phyloP scores from a whole-genome alignment of 2,329 filamentous ascomycete genomes.

The Harringtonia aguacate region DNA sequence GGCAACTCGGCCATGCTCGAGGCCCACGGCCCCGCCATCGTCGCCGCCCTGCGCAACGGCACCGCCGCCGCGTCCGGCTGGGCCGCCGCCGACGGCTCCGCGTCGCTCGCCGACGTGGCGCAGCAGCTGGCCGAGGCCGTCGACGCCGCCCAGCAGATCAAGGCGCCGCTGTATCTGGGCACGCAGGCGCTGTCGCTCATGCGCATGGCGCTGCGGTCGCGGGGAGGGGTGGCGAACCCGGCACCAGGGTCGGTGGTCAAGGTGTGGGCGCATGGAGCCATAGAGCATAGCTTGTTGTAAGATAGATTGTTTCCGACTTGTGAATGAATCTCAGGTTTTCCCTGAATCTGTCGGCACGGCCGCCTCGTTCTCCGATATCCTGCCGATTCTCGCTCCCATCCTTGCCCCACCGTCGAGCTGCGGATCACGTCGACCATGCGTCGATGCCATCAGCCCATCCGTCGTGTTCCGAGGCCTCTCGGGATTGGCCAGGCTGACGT shows the following conservation, averaged over 20 bases:
- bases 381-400: too few relatives aligned
- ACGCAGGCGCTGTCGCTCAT: slow-evolving; percentile 27
- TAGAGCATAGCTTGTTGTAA: too few relatives aligned
- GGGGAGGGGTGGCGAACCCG: slow-evolving; percentile 2
- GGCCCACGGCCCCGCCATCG: slow-evolving; percentile 25
- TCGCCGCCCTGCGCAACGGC: slow-evolving; percentile 22
- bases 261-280: too few relatives aligned
- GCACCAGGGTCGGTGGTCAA: slow-evolving; percentile 16
- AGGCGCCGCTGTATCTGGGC: slow-evolving; percentile 29
- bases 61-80: slow-evolving; percentile 13
- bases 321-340: too few relatives aligned
- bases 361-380: too few relatives aligned
- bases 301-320: too few relatives aligned
- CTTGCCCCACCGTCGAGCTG: too few relatives aligned
- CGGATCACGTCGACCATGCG: too few relatives aligned
- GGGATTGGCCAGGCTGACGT: too few relatives aligned
- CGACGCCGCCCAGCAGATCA: slow-evolving; percentile 30
- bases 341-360: too few relatives aligned
- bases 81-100: slow-evolving; percentile 8
- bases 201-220: slow-evolving; percentile 17
- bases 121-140: slow-evolving; percentile 24
- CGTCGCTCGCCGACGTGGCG: slow-evolving; percentile 19
- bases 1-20: slow-evolving; percentile 30
- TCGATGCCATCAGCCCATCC: too few relatives aligned
- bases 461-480: too few relatives aligned